Evolutionary conservation across 805 yeast species (phyloP).

Genomic region (Sugiyamaella americana): DNA sequence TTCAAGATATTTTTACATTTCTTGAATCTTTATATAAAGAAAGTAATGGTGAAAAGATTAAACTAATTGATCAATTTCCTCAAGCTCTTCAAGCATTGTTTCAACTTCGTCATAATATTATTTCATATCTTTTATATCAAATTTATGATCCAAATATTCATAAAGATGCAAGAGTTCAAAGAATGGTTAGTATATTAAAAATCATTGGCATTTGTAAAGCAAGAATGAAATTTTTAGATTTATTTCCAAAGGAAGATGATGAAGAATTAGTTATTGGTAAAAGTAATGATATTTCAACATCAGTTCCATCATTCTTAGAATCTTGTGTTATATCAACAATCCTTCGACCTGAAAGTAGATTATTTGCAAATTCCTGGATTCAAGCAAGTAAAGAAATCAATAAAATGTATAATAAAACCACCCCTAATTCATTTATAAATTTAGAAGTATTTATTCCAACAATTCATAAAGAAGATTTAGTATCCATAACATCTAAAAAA

Average conservation of each 20-base stretch:
- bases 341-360: slow-evolving; percentile 73
- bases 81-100: slow-evolving; percentile 59
- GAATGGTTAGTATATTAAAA: slow-evolving; percentile 63
- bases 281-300: slow-evolving; percentile 6
- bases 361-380: slow-evolving; percentile 64
- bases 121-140: slow-evolving; percentile 56
- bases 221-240: slow-evolving; percentile 54
- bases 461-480: slow-evolving; percentile 20
- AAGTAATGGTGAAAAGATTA: slow-evolving; percentile 32
- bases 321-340: slow-evolving; percentile 68
- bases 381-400: slow-evolving; percentile 42
- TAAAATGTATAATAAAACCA: slow-evolving; percentile 14
- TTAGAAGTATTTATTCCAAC: slow-evolving; percentile 27
- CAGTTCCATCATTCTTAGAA: slow-evolving; percentile 79
- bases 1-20: slow-evolving; percentile 69
- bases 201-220: slow-evolving; percentile 59
- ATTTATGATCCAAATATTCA: slow-evolving; percentile 57
- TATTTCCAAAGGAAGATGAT: slow-evolving; percentile 37
- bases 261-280: neutral
- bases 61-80: slow-evolving; percentile 52
- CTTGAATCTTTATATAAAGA: slow-evolving; percentile 50
- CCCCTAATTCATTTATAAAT: slow-evolving; percentile 6
- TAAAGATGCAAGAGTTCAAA: slow-evolving; percentile 52
- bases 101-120: slow-evolving; percentile 60
- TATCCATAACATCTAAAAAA: slow-evolving; percentile 20